These are phyloP conservation scores for Starmerella bombi DNA, from an alignment of 805 yeast genomes.

Conservation along the genomic window DNA sequence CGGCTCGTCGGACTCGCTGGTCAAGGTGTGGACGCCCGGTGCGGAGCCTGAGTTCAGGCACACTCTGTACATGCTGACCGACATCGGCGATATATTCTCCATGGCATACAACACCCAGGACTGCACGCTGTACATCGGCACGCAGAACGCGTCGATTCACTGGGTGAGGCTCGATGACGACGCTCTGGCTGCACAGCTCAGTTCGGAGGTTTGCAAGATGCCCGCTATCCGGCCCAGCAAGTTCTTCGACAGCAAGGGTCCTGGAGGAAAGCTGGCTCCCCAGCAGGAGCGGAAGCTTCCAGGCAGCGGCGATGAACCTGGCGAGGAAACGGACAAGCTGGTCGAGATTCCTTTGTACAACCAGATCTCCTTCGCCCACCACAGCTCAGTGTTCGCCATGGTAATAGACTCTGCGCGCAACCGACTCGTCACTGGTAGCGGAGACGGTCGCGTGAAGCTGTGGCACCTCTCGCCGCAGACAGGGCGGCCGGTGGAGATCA, in stretches of 20 bases:
- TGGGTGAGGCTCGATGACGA: conserved; percentile 42
- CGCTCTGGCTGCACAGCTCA: conserved; percentile 4
- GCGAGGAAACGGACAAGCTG: conserved; percentile 12
- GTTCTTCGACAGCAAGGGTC: conserved; percentile 84
- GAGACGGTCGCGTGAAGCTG: conserved; percentile 75
- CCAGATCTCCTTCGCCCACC: conserved; percentile 70
- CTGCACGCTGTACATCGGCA: conserved; percentile 64
- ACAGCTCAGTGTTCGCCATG: conserved; percentile 77
- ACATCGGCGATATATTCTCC: conserved; percentile 88
- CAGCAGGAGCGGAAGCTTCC: conserved; percentile 20
- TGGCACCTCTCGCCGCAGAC: conserved; percentile 42
- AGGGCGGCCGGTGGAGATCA: conserved; percentile 14
- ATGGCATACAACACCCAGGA: conserved; percentile 50
- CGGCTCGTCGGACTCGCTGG: conserved; percentile 81
- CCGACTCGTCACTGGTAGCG: conserved; percentile 59
- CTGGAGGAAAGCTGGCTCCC: conserved; percentile 44
- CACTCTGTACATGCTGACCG: conserved; percentile 70
- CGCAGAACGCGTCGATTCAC: conserved; percentile 80
- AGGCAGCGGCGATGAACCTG: neutral
- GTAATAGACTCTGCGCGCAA: conserved; percentile 20
- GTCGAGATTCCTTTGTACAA: conserved; percentile 51
- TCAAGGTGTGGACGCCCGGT: conserved; percentile 56
- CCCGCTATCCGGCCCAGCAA: conserved; percentile 54
- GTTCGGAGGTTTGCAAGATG: conserved; percentile 13
- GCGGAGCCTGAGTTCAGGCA: conserved; percentile 31